Conservation (phyloP, 2,329 filamentous ascomycete species). For the Thelonectria blattea region DNA sequence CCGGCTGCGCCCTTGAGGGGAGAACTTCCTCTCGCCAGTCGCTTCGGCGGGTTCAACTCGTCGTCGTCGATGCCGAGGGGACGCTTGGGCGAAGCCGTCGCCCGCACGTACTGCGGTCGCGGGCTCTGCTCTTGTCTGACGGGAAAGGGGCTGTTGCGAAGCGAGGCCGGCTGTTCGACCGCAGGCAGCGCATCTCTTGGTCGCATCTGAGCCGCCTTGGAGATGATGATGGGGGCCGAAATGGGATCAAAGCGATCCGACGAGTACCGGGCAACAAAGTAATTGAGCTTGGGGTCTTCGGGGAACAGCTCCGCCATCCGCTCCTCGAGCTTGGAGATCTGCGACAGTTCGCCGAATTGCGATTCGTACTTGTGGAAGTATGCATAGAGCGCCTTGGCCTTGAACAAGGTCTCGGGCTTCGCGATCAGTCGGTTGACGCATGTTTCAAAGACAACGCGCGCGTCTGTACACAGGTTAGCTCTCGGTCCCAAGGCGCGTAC, state of each 20-base stretch:
- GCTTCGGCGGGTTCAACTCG: slow-evolving; percentile 77
- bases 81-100: slow-evolving; percentile 64
- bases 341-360: slow-evolving; percentile 88
- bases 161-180: slow-evolving; percentile 57
- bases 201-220: slow-evolving; percentile 77
- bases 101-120: slow-evolving; percentile 53
- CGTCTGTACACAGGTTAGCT: slow-evolving; percentile 63
- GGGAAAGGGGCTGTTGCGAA: slow-evolving; percentile 52
- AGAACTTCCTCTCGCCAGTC: slow-evolving; percentile 86
- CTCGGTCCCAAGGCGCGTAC: neutral
- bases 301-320: slow-evolving; percentile 95
- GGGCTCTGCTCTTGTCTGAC: slow-evolving; percentile 50
- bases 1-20: slow-evolving; percentile 91
- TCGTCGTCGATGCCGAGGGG: slow-evolving; percentile 74
- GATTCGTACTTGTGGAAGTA: slow-evolving; percentile 98
- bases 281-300: slow-evolving; percentile 76
- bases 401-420: slow-evolving; percentile 74
- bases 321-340: slow-evolving; percentile 88
- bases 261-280: slow-evolving; percentile 79
- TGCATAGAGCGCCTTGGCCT: slow-evolving; percentile 83
- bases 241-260: slow-evolving; percentile 79
- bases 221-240: slow-evolving; percentile 80
- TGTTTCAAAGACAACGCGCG: slow-evolving; percentile 93
- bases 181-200: slow-evolving; percentile 63
- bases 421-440: slow-evolving; percentile 82